These are phyloP conservation scores for Nothomitra cinnamomea DNA, from an alignment of 2,329 filamentous ascomycete species.

Conservation along the genomic window DNA sequence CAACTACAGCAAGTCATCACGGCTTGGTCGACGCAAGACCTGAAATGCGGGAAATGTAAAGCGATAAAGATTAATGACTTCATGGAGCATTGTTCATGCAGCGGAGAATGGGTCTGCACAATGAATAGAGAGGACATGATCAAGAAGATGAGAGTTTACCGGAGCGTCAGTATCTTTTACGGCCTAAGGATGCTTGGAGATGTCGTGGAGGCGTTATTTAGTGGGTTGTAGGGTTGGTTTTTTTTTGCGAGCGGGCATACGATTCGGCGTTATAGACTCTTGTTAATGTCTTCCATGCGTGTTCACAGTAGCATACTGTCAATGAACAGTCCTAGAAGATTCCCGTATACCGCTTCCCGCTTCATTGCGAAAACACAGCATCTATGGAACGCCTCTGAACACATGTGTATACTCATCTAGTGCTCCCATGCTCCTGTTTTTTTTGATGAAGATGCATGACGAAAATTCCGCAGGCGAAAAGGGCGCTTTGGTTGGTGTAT, in stretches of 20 bases:
- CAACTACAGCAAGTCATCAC: conserved; percentile 59
- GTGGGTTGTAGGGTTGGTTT: not conserved
- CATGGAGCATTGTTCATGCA: conserved; percentile 91
- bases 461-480: no score
- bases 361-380: no score
- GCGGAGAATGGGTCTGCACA: conserved; percentile 65
- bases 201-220: conserved; percentile 33
- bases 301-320: no score
- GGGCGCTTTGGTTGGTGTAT: no score
- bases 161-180: conserved; percentile 61
- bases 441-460: no score
- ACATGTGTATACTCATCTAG: no score
- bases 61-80: conserved; percentile 71
- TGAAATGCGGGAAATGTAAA: conserved; percentile 62
- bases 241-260: not conserved
- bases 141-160: conserved; percentile 50
- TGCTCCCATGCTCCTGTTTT: no score
- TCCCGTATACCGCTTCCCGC: no score
- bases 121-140: conserved; percentile 49
- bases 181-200: conserved; percentile 63
- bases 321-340: no score
- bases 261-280: not conserved
- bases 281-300: no score
- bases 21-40: conserved; percentile 76
- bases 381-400: no score